Evolutionary conservation across 2,329 filamentous ascomycete species (phyloP).

Genomic region (Tolypocladium ovalisporum): DNA sequence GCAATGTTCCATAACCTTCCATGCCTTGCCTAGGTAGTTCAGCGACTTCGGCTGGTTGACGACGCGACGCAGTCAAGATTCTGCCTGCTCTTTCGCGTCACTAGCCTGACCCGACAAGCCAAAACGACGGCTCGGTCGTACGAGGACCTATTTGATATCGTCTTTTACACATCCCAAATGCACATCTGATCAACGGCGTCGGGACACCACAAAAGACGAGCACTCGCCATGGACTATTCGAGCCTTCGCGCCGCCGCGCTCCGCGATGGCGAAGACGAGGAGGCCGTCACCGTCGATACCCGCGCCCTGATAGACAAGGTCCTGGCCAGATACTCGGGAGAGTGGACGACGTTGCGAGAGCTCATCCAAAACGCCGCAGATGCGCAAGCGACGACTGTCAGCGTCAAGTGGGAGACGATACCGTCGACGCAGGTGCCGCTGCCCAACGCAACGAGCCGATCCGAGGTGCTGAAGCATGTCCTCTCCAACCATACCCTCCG

Average conservation of each 20-base stretch:
- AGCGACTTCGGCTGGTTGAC: not conserved
- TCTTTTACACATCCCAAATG: not conserved
- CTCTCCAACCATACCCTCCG: conserved; percentile 77
- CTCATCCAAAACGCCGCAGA: conserved; percentile 98
- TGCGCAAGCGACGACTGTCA: conserved; percentile 80
- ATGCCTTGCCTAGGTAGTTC: not conserved
- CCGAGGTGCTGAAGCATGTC: conserved; percentile 69
- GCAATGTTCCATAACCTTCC: not conserved
- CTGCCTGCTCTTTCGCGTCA: not conserved
- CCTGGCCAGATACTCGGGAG: conserved; percentile 87
- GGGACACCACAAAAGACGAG: not conserved
- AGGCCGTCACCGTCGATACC: conserved; percentile 96
- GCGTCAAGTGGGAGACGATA: conserved; percentile 82
- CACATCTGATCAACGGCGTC: not conserved
- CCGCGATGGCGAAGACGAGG: conserved; percentile 77
- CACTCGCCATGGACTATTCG: conserved; percentile 52
- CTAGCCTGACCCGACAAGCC: not conserved
- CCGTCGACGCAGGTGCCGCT: conserved; percentile 73
- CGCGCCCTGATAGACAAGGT: conserved; percentile 96
- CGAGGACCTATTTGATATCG: not conserved
- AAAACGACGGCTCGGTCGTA: not conserved
- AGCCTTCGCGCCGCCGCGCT: conserved; percentile 80
- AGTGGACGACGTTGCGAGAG: conserved; percentile 84
- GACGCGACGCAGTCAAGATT: not conserved
- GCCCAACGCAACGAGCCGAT: conserved; percentile 50